A percentile compares a stretch with the other conserved stretches of the same genome.
Conservation (phyloP, 1,139 yeast species). For the Cylindricascospora bacillispora region DNA sequence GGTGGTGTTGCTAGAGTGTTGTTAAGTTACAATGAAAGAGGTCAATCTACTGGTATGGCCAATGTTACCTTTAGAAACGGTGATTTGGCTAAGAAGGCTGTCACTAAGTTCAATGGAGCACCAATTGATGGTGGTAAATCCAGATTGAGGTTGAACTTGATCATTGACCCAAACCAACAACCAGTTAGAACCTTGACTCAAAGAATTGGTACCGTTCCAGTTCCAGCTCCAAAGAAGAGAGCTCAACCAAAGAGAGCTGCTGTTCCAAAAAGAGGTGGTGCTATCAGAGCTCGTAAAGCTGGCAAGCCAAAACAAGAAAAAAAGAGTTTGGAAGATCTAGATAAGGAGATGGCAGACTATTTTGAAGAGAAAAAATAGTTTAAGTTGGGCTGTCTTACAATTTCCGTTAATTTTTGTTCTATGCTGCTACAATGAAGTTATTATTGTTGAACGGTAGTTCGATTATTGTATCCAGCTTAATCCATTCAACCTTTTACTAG, state of each 20-base stretch:
- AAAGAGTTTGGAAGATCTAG: slow-evolving; percentile 82
- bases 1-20: slow-evolving; percentile 71
- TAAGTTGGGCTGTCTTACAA: background rate
- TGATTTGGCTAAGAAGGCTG: slow-evolving; percentile 64
- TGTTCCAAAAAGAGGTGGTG: slow-evolving; percentile 25
- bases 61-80: slow-evolving; percentile 63
- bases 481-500: background rate
- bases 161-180: slow-evolving; percentile 72
- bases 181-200: slow-evolving; percentile 47
- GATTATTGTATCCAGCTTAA: background rate
- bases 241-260: slow-evolving; percentile 7
- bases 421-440: slow-evolving; percentile 1
- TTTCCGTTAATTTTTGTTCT: background rate
- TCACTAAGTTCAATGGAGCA: slow-evolving; percentile 78
- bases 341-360: slow-evolving; percentile 88
- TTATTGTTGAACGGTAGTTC: background rate
- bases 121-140: slow-evolving; percentile 82
- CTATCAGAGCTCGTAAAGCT: slow-evolving; percentile 24
- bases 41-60: slow-evolving; percentile 86
- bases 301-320: slow-evolving; percentile 35
- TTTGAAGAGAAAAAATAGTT: slow-evolving; percentile 29
- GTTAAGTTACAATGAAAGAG: slow-evolving; percentile 74
- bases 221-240: slow-evolving; percentile 9
- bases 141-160: slow-evolving; percentile 69
- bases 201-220: slow-evolving; percentile 23